These are phyloP conservation scores for Globisporangium nagaii DNA, from an alignment of 352 stramenopile species.

Conservation along the genomic window DNA sequence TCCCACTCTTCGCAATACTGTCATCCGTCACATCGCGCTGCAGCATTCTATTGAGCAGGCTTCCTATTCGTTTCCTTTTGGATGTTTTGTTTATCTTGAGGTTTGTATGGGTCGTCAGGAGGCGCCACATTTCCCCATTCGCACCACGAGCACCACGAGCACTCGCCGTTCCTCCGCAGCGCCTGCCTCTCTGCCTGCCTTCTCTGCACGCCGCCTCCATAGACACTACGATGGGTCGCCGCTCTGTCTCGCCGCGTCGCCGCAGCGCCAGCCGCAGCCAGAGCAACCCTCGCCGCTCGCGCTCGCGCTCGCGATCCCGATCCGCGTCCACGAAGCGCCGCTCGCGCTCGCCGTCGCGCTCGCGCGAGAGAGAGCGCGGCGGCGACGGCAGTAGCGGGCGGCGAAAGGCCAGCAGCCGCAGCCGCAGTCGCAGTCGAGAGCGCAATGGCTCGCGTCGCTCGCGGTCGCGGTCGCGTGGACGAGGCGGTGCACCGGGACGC, in stretches of 20 bases:
- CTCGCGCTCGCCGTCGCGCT: constrained; percentile 29
- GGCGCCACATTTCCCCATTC: constrained; percentile 3
- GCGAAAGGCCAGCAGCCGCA: neutral
- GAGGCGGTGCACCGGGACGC: constrained; percentile 6
- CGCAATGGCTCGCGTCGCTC: constrained; percentile 10
- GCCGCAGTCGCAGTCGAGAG: constrained; percentile 18
- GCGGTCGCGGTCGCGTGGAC: constrained; percentile 24
- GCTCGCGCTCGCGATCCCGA: constrained; percentile 30
- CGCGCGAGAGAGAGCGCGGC: constrained; percentile 19
- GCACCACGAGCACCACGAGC: neutral
- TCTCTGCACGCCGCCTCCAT: neutral
- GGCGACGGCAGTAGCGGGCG: constrained; percentile 9
- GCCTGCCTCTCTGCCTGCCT: neutral
- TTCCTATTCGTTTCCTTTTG: neutral
- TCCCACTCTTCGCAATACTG: too few relatives aligned
- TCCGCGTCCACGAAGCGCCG: constrained; percentile 15
- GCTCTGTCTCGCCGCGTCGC: constrained; percentile 44
- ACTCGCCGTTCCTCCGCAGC: neutral
- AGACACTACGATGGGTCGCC: constrained; percentile 24
- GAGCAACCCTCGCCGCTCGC: constrained; percentile 18
- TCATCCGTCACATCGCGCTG: neutral
- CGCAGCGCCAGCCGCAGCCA: constrained; percentile 28
- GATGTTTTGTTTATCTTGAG: neutral
- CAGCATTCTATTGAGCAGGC: neutral
- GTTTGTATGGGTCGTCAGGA: constrained; percentile 2